A percentile compares a stretch with the other conserved stretches of the same genome.
Evolutionary conservation across 2,329 filamentous ascomycete species (phyloP).

Genomic region (Akanthomyces lecanii): DNA sequence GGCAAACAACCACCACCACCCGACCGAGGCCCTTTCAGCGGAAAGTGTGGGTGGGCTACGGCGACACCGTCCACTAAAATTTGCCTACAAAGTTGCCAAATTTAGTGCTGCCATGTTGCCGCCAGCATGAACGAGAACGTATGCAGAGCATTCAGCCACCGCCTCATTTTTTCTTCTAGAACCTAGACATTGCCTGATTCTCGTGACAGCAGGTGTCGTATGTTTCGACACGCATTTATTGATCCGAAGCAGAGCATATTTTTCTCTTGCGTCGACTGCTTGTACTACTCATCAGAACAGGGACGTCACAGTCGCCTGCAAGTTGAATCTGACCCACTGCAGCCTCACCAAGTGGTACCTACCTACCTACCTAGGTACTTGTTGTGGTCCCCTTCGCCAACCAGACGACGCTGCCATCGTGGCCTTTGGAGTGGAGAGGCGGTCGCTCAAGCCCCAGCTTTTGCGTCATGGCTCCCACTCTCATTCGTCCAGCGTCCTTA

Average conservation of each 20-base stretch:
- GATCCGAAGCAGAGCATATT: background rate
- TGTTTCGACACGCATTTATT: background rate
- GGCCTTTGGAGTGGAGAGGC: background rate
- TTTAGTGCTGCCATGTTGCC: background rate
- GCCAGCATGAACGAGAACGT: background rate
- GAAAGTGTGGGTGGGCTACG: background rate
- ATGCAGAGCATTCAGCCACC: background rate
- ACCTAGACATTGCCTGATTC: background rate
- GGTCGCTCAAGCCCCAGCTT: background rate
- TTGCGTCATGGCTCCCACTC: conserved; percentile 1
- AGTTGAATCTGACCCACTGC: conserved; percentile 1
- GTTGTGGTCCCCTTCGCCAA: no score
- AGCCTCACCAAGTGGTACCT: background rate
- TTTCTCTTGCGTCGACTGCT: background rate
- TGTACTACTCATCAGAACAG: background rate
- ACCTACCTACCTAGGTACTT: background rate
- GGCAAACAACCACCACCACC: no score
- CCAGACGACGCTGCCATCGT: background rate
- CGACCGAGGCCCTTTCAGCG: no score
- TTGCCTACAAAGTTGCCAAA: background rate
- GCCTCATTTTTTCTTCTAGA: background rate
- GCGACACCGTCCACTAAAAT: background rate
- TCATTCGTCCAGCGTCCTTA: background rate
- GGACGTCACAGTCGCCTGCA: no score
- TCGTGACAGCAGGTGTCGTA: no score